These are phyloP conservation scores for Trichophyton simii DNA, from an alignment of 2,329 filamentous ascomycete genomes.

Conservation along the genomic window DNA sequence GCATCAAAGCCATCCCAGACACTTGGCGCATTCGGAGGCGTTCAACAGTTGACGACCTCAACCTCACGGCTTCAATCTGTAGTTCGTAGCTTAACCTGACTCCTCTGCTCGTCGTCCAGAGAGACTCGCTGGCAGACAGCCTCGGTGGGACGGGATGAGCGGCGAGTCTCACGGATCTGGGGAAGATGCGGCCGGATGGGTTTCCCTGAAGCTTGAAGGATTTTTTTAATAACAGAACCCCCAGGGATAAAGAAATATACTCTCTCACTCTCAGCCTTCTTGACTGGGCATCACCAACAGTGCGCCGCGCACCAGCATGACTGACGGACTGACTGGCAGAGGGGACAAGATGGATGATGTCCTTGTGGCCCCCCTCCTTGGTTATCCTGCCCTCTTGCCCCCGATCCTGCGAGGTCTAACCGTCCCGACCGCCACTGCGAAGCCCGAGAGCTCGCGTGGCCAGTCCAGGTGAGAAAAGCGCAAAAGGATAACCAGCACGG, in stretches of 20 bases:
- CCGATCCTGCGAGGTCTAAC: not conserved
- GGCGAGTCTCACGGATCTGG: too few species aligned
- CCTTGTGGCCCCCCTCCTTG: not conserved
- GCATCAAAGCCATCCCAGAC: not conserved
- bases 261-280: too few species aligned
- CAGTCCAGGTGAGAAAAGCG: not conserved
- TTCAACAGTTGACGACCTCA: not conserved
- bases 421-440: not conserved
- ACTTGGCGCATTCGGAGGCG: not conserved
- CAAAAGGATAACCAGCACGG: not conserved
- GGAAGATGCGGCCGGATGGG: too few species aligned
- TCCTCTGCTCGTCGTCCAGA: not conserved
- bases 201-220: too few species aligned
- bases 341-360: not conserved
- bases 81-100: not conserved
- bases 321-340: not conserved
- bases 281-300: too few species aligned
- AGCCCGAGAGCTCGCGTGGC: not conserved
- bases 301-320: too few species aligned
- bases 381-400: too few species aligned
- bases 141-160: not conserved
- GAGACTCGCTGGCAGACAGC: not conserved
- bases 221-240: too few species aligned
- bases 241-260: too few species aligned
- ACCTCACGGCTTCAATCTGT: not conserved